These are phyloP conservation scores for Thoreauomyces humboldtii DNA, from an alignment of 192 early-diverging fungal genomes.

Conservation along the genomic window DNA sequence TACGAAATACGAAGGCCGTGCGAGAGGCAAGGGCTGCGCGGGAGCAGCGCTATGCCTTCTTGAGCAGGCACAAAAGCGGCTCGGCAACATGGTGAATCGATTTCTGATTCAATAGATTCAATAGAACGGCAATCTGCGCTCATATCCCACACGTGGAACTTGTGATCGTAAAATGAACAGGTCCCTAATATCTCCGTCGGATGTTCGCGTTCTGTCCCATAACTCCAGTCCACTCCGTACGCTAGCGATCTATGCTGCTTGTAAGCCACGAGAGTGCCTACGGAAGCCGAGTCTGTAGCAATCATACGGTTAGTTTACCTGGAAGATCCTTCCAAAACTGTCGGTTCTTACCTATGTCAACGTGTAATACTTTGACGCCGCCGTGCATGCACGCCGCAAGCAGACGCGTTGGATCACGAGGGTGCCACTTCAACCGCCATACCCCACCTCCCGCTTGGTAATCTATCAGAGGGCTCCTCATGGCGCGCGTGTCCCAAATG, in stretches of 20 bases:
- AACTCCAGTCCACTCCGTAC: conserved; percentile 54
- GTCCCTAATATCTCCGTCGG: conserved; percentile 40
- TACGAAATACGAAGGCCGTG: conserved; percentile 6
- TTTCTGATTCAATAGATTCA: too few species aligned
- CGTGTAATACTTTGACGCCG: conserved; percentile 78
- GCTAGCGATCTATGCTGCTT: conserved; percentile 31
- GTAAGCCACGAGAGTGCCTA: not conserved
- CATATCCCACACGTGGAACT: conserved; percentile 48
- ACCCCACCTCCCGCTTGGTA: conserved; percentile 80
- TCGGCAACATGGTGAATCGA: conserved; percentile 12
- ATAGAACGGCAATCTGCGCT: too few species aligned
- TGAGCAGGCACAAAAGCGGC: conserved; percentile 2
- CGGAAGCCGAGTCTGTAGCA: not conserved
- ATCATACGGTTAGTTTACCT: not conserved
- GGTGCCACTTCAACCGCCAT: conserved; percentile 96
- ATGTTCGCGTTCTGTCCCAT: not conserved
- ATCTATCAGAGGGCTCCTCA: conserved; percentile 71
- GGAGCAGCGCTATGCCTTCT: conserved; percentile 11
- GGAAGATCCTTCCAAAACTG: not conserved
- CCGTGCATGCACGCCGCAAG: conserved; percentile 89
- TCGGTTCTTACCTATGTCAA: conserved; percentile 37
- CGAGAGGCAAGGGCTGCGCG: not conserved
- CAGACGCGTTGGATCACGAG: conserved; percentile 55
- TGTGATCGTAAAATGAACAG: conserved; percentile 59
- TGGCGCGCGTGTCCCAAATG: conserved; percentile 87